Evolutionary conservation across 1,284 basidiomycete genomes (phyloP), one percentile per base, ranked within the genome.

Genomic region (Ceratobasidium sp.): DNA sequence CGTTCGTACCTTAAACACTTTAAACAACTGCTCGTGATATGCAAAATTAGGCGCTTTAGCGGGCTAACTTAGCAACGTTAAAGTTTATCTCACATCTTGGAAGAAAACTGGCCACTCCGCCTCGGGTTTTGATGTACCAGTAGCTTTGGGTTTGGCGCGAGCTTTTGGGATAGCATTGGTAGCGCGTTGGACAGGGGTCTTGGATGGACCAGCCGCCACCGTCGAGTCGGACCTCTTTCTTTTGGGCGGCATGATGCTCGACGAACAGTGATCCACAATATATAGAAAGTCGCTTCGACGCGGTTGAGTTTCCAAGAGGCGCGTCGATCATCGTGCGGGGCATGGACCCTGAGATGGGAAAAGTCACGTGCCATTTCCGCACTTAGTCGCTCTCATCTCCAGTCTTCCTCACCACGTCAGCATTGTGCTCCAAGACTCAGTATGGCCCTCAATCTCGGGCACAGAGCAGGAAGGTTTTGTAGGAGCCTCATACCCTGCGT

Each of bases 1-100:
- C 40, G 20, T 42, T 44, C 69, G 23, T 78, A 82, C 82, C 80
- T 82, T 83, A 70, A 77, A 83, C 12, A 82, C 80, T 80, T 82
- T 83, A 64, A 79, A 83, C 13, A 83, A 67, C 82, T 82, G 67
- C 26, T 40, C 26, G n/a, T 28, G 48, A 17, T 23, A 65, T 33
- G 9, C 5, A 64, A n/a, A 15, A 26, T 10, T 28, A 13, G 6
- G 28, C 13, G 59, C 50, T 44, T 7, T 7, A 65, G 26, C 26
- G 17, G 5, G 46, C n/a, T 17, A 26, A 42, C 38, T 26, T 1
- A 33, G 17, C 44, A 33, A 56, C 7, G 2, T 23, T n/a, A 7
- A 17, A 6, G 3, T 12, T 5, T 46, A 26, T 33, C 74, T 56
- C 44, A 59, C 74, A 42, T 77, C 74, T 50, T 59, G 74, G 28